phyloP scores from a whole-genome alignment of 495 filamentous ascomycete genomes.

The Aspergillus baeticus region DNA sequence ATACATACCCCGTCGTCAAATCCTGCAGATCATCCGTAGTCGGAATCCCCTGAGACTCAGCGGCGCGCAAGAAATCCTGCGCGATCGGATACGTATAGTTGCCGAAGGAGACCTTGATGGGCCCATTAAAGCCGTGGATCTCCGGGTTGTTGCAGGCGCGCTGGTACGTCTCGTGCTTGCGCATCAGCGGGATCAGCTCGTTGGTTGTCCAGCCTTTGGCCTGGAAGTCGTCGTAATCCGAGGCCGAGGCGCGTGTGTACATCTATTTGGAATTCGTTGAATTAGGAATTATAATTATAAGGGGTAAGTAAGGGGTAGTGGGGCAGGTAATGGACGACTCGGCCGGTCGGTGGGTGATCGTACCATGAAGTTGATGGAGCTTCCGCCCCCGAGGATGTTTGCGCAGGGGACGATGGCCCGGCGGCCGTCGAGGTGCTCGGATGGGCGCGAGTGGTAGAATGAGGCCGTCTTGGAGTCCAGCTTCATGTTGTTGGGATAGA shows the following conservation, averaged over 20 bases:
- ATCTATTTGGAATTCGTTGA: conserved; percentile 47
- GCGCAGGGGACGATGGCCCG: conserved; percentile 77
- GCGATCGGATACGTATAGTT: conserved; percentile 71
- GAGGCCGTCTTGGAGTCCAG: conserved; percentile 83
- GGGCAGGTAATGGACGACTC: too few species aligned
- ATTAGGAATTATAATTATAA: conserved; percentile 2
- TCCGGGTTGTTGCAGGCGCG: conserved; percentile 72
- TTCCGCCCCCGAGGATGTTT: conserved; percentile 74
- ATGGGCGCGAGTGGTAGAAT: conserved; percentile 77
- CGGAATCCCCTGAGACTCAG: conserved; percentile 74
- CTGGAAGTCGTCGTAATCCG: conserved; percentile 83
- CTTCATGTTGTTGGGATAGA: conserved; percentile 80
- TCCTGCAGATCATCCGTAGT: conserved; percentile 69
- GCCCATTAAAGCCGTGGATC: conserved; percentile 74
- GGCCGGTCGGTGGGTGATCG: too few species aligned
- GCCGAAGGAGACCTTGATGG: conserved; percentile 84
- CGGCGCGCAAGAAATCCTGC: conserved; percentile 79
- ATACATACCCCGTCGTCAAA: conserved; percentile 56
- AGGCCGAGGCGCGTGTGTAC: conserved; percentile 81
- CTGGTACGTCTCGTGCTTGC: conserved; percentile 83
- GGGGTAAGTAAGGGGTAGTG: too few species aligned
- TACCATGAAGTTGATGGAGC: conserved; percentile 81
- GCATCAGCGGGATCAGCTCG: conserved; percentile 77
- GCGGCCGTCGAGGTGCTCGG: conserved; percentile 68
- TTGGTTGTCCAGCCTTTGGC: conserved; percentile 79